Evolutionary conservation across 163 green algal genomes (phyloP), one percentile per base, ranked within the genome.

Genomic region (Coccomyxa subellipsoidea): DNA sequence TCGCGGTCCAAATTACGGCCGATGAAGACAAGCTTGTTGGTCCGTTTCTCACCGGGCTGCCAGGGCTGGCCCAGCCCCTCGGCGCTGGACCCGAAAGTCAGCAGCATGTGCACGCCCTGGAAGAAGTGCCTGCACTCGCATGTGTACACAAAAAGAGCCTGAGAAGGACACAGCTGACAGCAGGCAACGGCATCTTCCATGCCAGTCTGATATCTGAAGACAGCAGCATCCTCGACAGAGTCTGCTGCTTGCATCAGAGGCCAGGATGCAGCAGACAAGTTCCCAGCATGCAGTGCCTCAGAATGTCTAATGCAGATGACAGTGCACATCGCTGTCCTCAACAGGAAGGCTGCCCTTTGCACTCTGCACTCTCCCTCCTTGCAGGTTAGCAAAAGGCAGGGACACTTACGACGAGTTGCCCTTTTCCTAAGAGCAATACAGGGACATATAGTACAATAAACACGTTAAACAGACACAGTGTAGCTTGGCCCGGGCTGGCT

Each of bases 11-110:
- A 85, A 77, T 96, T 94, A 82, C 91, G 91, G 34, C 95, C 94
- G 66, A 97, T 98, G 84, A 98, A 95, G 15, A 97, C 92, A 75
- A 97, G 83, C 75, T 90, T 88, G 81, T 88, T 93, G 54, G 84
- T 37, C 18, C 93, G 89, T 84, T 89, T 87, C 84, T 96, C 93
- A 9, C 69, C 90, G 54, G 83, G 66, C 59, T 82, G 75, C 93
- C 93, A 96, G 10, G 84, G 86, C 39, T 88, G 79, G 34, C 92
- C 91, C 10, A 84, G 83, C 7, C 88, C 89, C 6, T 91, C 87
- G 18, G 84, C 69, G 75, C 82, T 90, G 76, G 54, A 87, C 25
- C 81, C 86, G 79, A 92, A 91, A 31, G 87, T 84, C 78, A 92
- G 73, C 83, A 93, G 76, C 88, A 92, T 92, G 89, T 95, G 91